These are phyloP conservation scores for Thecamonas trahens DNA, from an alignment of 78 protist species.

Conservation along the genomic window DNA sequence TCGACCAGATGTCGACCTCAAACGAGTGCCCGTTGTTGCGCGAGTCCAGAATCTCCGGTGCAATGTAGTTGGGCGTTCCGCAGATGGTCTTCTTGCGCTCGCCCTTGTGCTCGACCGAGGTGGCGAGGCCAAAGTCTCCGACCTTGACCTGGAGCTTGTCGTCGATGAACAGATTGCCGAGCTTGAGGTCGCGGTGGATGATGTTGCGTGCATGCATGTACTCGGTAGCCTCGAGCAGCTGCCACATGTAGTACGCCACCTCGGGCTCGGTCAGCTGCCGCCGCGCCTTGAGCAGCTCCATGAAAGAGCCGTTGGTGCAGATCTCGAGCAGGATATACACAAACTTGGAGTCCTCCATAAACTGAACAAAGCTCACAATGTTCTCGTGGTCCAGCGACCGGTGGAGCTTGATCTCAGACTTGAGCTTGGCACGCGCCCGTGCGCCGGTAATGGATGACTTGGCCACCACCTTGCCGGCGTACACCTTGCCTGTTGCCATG, in stretches of 20 bases:
- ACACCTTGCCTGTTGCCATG: constrained; percentile 33
- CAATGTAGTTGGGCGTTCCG: constrained; percentile 98
- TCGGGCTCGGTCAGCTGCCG: constrained; percentile 60
- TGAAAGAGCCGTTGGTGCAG: constrained; percentile 80
- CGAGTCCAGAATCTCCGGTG: constrained; percentile 89
- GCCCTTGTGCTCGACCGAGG: constrained; percentile 56
- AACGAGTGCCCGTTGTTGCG: constrained; percentile 33
- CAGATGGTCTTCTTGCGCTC: constrained; percentile 94
- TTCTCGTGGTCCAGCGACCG: constrained; percentile 67
- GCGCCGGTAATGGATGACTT: constrained; percentile 66
- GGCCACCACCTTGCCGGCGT: constrained; percentile 82
- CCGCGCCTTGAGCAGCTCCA: constrained; percentile 66
- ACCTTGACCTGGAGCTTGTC: constrained; percentile 66
- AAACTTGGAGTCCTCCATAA: constrained; percentile 79
- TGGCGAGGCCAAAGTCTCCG: constrained; percentile 97
- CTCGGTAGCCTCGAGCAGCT: constrained; percentile 35
- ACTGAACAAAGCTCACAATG: constrained; percentile 74
- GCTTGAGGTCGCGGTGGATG: constrained; percentile 84
- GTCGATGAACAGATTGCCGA: constrained; percentile 84
- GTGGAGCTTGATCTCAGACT: constrained; percentile 89
- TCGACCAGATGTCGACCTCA: constrained; percentile 85
- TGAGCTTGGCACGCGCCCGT: constrained; percentile 60
- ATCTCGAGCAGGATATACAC: constrained; percentile 91
- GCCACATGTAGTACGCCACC: constrained; percentile 45
- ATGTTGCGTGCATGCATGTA: constrained; percentile 51